These are phyloP conservation scores for Phallus indusiatus DNA, from an alignment of 768 basidiomycete genomes.

Conservation along the genomic window DNA sequence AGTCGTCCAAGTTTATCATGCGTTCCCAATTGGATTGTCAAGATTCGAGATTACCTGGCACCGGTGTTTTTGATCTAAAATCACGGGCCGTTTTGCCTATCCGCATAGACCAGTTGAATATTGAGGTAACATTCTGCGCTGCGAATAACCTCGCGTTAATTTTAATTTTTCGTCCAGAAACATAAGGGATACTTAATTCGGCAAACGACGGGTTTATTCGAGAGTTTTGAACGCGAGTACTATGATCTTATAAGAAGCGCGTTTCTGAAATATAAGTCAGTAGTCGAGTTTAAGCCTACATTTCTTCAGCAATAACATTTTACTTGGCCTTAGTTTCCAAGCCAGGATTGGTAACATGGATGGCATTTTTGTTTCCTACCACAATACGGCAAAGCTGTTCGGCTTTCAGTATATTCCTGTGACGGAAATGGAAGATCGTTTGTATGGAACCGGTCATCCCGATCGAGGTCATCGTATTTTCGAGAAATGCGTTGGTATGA, in stretches of 20 bases:
- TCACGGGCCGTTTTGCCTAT: constrained; percentile 82
- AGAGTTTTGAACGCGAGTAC: constrained; percentile 89
- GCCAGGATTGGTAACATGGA: constrained; percentile 96
- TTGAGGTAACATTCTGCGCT: constrained; percentile 36
- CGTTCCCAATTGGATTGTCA: constrained; percentile 91
- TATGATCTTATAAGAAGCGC: constrained; percentile 91
- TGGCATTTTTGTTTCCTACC: constrained; percentile 81
- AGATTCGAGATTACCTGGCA: constrained; percentile 73
- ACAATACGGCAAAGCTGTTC: constrained; percentile 78
- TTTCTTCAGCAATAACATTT: background rate
- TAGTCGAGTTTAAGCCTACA: background rate
- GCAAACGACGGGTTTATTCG: constrained; percentile 46
- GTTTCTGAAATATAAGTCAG: constrained; percentile 86
- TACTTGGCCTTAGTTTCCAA: constrained; percentile 58
- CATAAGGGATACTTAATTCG: constrained; percentile 73
- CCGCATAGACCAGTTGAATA: constrained; percentile 79
- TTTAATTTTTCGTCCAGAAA: constrained; percentile 35
- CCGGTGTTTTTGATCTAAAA: constrained; percentile 93
- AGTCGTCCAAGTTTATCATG: constrained; percentile 61
- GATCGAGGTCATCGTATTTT: constrained; percentile 69
- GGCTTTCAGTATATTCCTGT: constrained; percentile 92
- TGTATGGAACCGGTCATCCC: constrained; percentile 47
- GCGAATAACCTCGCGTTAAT: background rate
- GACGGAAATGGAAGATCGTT: constrained; percentile 73
- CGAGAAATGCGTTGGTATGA: constrained; percentile 54